phyloP scores from a whole-genome alignment of 441 rosid genomes.

The Populus trichocarpa region DNA sequence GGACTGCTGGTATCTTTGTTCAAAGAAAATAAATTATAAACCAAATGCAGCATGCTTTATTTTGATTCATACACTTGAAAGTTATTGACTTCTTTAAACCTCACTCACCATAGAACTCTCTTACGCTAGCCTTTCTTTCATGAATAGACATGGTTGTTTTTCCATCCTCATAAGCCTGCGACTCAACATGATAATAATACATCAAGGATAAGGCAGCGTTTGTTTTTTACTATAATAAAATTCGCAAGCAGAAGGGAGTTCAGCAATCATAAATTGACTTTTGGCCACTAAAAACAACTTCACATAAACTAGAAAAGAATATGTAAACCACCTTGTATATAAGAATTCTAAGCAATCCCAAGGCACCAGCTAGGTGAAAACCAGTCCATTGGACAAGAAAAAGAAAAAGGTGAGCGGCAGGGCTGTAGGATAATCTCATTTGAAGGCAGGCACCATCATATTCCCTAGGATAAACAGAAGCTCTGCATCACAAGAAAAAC shows the following conservation, averaged over 20 bases:
- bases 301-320: not conserved
- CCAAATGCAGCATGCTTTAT: not conserved
- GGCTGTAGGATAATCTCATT: slow-evolving; percentile 91
- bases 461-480: slow-evolving; percentile 77
- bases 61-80: not conserved
- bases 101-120: slow-evolving; percentile 79
- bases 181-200: slow-evolving; percentile 10
- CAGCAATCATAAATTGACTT: not conserved
- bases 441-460: slow-evolving; percentile 87
- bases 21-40: not conserved
- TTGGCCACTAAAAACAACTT: not conserved
- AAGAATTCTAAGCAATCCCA: slow-evolving; percentile 87
- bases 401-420: slow-evolving; percentile 80
- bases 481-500: slow-evolving; percentile 43
- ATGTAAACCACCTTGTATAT: slow-evolving; percentile 60
- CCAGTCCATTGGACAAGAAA: slow-evolving; percentile 96
- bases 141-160: slow-evolving; percentile 47
- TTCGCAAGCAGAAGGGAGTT: not conserved
- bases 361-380: slow-evolving; percentile 79
- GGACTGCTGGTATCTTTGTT: not conserved
- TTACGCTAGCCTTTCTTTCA: slow-evolving; percentile 84
- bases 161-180: slow-evolving; percentile 74
- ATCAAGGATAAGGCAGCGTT: slow-evolving; percentile 5
- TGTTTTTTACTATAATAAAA: not conserved
- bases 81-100: not conserved